A percentile compares a stretch with the other conserved stretches of the same genome.
These are phyloP conservation scores for Parastagonospora nodorum DNA, from an alignment of 2,329 filamentous ascomycete genomes.

Conservation along the genomic window DNA sequence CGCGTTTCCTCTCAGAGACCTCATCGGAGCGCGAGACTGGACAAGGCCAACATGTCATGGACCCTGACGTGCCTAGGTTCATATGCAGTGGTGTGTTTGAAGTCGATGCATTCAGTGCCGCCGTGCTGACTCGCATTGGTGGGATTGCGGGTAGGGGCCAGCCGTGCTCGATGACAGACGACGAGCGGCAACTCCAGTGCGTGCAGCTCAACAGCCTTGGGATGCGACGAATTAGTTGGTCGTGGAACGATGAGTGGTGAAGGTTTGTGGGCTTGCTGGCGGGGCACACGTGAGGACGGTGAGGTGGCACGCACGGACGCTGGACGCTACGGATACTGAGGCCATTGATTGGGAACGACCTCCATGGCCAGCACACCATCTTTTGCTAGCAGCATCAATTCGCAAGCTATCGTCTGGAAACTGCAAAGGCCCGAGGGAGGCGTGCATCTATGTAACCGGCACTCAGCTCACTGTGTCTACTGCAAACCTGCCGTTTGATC, in stretches of 20 bases:
- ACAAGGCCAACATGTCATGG: constrained; percentile 5
- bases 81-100: constrained; percentile 25
- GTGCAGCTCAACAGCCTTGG: not conserved
- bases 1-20: constrained; percentile 5
- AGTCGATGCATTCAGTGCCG: constrained; percentile 14
- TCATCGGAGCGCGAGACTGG: constrained; percentile 6
- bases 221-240: not conserved
- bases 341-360: not conserved
- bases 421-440: not conserved
- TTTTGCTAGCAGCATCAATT: not conserved
- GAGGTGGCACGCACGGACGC: not conserved
- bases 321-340: not conserved
- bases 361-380: constrained; percentile 1
- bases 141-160: not conserved
- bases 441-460: no score
- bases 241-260: not conserved
- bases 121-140: constrained; percentile 6
- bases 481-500: constrained; percentile 4
- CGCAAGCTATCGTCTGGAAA: not conserved
- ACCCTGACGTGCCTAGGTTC: constrained; percentile 10
- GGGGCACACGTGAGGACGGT: not conserved
- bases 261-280: not conserved
- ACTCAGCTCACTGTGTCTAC: not conserved
- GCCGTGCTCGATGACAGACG: not conserved
- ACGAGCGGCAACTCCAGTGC: not conserved